Base-by-base conservation (phyloP, 129 eudicot species). In the Lactuca sativa region DNA sequence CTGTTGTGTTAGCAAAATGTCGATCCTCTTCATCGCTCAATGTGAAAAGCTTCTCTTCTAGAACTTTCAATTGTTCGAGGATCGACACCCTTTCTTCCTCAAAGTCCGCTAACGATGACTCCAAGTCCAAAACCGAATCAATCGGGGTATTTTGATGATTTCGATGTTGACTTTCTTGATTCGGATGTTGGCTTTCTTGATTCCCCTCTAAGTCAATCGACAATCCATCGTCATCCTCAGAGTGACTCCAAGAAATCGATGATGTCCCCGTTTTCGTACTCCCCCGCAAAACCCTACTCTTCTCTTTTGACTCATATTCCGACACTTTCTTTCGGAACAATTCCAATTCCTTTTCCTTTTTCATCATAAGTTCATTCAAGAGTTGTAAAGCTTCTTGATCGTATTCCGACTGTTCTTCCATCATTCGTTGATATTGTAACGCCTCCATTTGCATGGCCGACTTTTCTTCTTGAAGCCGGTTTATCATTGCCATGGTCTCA, bases 401-500 rank as follows among this genome's bases (percentile, higher is more conserved):
- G 21, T 92, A 92, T 70, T 92, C 96, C 0, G 96, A 85, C 43
- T 92, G 98, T 66, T 92, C 98, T 59, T 92, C 98, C 96, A 92
- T 89, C 98, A 92, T 92, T 70, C 98, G 83, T 76, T 83, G 98
- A 66, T 92, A 92, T 33, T 92, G 98, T 61, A 85, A 77, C 11
- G 98, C 98, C 66, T 92, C 98, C 98, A 92, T 92, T 52, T 86
- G 96, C 92, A 89, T 85, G 9, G 91, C 87, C 4, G 98, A 90
- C 71, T 92, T 92, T 75, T 92, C 98, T 68, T 92, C 96, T 66
- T 89, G 98, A 52, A 89, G 95, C 41, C 97, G 81, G 63, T 80
- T 87, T 51, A 93, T 93, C 98, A 93, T 93, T 43, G 95, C 90
- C 97, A 93, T 89, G 2, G 97, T 87, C 63, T 93, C 88, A 62